Evolutionary conservation across 805 yeast genomes (phyloP), one percentile per base, ranked within the genome.

Genomic region (Kluyveromyces starmeri): DNA sequence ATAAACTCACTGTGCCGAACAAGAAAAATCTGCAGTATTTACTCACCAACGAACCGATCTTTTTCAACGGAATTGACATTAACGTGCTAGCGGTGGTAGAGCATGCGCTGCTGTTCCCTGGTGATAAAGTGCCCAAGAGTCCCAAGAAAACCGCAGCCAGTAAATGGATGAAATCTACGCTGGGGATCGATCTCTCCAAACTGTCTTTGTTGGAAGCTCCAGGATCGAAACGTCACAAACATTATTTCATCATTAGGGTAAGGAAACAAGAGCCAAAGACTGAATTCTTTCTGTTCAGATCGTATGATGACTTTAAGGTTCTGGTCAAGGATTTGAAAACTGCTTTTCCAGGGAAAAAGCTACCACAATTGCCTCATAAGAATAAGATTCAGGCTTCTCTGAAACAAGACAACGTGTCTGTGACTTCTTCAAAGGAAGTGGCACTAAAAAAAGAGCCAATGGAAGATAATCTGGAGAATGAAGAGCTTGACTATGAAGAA

Each of bases 301-400:
- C 79, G 7, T 89, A 83, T 52, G 58, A 71, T 2, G 84, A 83
- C 12, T 89, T 89, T 54, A 69, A 66, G 39, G 61, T 58, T 6
- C 59, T 89, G 19, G 74, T 78, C 38, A 56, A 60, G 17, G 48
- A 52, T n/a, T 56, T 86, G 36, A 69, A 67, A 40, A 59, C 61
- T 25, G 61, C 58, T 29, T 82, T 73, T 45, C 94, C 96, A 0
- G 94, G 89, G 0, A 71, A 75, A 35, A 71, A 70, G 7, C 54
- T 82, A 14, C 75, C 79, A 4, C 60, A 55, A 8, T 49, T 82
- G 15, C 92, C 92, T 0, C 64, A 62, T 22, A 76, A 73, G 47
- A 68, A 69, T 21, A 67, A 65, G 39, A 49, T 56, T 28, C 52
- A 50, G 36, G 43, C 64, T 24, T 64, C 59, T 7, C 45, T 36